Percentiles rank a stretch among this genome's conserved stretches.
Evolutionary conservation across 2,329 filamentous ascomycete genomes (phyloP).

Genomic region (Clarireedia homoeocarpa): DNA sequence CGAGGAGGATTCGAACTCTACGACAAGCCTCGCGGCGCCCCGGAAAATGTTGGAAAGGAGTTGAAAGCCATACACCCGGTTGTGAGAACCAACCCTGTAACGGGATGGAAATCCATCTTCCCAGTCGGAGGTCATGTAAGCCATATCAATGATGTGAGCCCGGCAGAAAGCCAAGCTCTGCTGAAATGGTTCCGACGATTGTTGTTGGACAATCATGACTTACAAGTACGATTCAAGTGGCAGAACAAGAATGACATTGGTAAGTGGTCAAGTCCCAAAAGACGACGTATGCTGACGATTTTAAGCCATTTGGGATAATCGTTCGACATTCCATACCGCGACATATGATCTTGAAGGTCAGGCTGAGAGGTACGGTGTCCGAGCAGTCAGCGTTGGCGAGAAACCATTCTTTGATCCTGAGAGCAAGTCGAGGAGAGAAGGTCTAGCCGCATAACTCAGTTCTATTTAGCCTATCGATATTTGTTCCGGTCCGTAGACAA

Average conservation of each 20-base stretch:
- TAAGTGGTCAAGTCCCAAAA: neutral
- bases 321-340: constrained; percentile 44
- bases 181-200: constrained; percentile 45
- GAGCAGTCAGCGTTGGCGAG: constrained; percentile 44
- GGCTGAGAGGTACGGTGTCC: constrained; percentile 38
- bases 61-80: constrained; percentile 46
- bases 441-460: constrained; percentile 23
- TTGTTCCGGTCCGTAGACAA: no score
- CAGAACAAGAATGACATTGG: constrained; percentile 29
- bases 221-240: constrained; percentile 40
- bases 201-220: constrained; percentile 46
- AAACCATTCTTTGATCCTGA: constrained; percentile 41
- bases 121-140: constrained; percentile 43
- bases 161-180: constrained; percentile 40
- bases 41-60: constrained; percentile 41
- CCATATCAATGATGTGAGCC: constrained; percentile 43
- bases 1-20: constrained; percentile 39
- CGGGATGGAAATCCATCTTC: constrained; percentile 49
- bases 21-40: constrained; percentile 37
- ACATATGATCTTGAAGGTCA: constrained; percentile 45
- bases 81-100: constrained; percentile 49
- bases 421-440: constrained; percentile 37
- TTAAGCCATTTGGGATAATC: constrained; percentile 49
- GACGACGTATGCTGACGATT: neutral
- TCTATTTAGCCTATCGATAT: neutral